Percentiles rank a stretch among this genome's conserved stretches.
phyloP scores from a whole-genome alignment of 306 rosid species.

The Cicer arietinum region DNA sequence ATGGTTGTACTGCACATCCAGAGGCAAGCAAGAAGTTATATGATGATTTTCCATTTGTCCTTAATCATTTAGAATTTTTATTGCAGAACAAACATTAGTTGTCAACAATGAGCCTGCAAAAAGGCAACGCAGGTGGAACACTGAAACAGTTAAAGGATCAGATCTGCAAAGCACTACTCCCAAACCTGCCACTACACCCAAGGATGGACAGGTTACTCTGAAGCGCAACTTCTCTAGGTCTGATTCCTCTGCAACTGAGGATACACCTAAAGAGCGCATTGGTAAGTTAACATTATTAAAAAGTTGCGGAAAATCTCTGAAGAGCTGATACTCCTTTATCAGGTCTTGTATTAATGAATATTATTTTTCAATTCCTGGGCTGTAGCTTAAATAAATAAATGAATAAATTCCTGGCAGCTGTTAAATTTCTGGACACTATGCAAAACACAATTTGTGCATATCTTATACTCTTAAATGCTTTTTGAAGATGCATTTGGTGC shows the following conservation, averaged over 20 bases:
- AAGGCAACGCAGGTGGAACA: constrained; percentile 93
- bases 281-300: constrained; percentile 62
- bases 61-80: constrained; percentile 28
- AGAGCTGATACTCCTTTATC: constrained; percentile 13
- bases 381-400: constrained; percentile 2
- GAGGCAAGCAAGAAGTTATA: neutral
- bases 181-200: constrained; percentile 63
- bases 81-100: constrained; percentile 61
- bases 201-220: constrained; percentile 53
- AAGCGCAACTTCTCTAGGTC: constrained; percentile 73
- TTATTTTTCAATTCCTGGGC: constrained; percentile 20
- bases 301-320: constrained; percentile 9
- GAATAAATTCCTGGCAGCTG: neutral
- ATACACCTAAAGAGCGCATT: constrained; percentile 76
- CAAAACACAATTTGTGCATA: constrained; percentile 14
- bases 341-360: neutral
- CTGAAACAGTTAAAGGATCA: constrained; percentile 65
- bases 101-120: constrained; percentile 79
- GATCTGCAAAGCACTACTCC: constrained; percentile 61
- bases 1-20: neutral
- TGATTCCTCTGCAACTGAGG: constrained; percentile 73
- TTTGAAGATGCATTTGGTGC: neutral
- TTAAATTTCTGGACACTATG: neutral
- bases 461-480: neutral
- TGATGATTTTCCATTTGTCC: neutral